Conservation (phyloP, 495 filamentous ascomycete genomes). For the Aspergillus nanangensis region DNA sequence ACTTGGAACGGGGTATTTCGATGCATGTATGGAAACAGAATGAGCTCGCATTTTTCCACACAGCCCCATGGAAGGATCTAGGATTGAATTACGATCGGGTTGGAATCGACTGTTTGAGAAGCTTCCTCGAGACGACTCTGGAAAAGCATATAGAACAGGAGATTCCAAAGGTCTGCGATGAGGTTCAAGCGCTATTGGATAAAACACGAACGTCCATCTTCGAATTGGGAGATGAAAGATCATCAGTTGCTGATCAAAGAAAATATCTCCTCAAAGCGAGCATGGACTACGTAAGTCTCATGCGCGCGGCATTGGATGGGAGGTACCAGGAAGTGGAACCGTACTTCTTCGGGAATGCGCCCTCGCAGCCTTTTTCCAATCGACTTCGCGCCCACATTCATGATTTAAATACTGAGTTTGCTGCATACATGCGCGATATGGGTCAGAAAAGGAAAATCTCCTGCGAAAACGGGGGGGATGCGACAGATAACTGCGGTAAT, state of each 20-base stretch:
- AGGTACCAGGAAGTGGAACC: background rate
- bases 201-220: background rate
- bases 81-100: background rate
- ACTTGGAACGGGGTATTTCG: background rate
- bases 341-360: background rate
- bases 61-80: background rate
- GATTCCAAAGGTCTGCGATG: background rate
- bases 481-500: too few species aligned
- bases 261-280: background rate
- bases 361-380: background rate
- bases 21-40: background rate
- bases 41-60: background rate
- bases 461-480: too few species aligned
- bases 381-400: background rate
- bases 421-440: background rate
- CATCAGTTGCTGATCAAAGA: background rate
- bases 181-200: background rate
- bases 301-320: background rate
- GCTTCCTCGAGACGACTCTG: background rate
- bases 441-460: background rate
- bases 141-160: background rate
- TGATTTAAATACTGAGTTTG: background rate
- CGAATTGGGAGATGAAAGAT: background rate
- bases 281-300: background rate
- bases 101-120: background rate